Evolutionary conservation across 2,329 filamentous ascomycete species (phyloP).

Genomic region (Pyrenophora seminiperda): DNA sequence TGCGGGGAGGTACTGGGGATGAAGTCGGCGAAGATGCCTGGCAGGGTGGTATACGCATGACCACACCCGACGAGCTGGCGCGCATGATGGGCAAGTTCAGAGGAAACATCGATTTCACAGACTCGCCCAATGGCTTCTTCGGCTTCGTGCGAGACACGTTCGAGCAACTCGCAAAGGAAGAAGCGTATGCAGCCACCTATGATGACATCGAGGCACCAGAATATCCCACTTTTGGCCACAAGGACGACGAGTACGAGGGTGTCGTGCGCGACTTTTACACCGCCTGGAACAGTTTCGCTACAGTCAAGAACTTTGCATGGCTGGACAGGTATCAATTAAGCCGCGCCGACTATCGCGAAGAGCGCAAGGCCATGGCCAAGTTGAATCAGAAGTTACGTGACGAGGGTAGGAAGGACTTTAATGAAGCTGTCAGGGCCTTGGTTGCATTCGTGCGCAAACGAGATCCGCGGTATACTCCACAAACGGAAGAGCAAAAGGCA

Average conservation of each 20-base stretch:
- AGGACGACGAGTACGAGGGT: constrained; percentile 75
- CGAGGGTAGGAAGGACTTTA: constrained; percentile 84
- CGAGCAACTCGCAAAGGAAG: constrained; percentile 77
- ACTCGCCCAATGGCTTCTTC: constrained; percentile 83
- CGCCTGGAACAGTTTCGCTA: constrained; percentile 80
- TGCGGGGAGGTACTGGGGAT: constrained; percentile 67
- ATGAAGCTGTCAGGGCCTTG: constrained; percentile 85
- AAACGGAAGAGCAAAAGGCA: constrained; percentile 81
- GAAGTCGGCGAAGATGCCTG: constrained; percentile 57
- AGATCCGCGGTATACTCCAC: constrained; percentile 80
- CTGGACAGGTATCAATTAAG: constrained; percentile 81
- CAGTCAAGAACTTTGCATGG: constrained; percentile 86
- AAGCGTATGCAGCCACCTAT: constrained; percentile 74
- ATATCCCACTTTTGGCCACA: constrained; percentile 83
- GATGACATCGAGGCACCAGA: constrained; percentile 64
- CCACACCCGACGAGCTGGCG: constrained; percentile 79
- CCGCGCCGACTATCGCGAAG: constrained; percentile 83
- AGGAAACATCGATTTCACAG: constrained; percentile 76
- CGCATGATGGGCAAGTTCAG: constrained; percentile 80
- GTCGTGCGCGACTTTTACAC: constrained; percentile 81
- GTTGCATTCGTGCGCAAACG: constrained; percentile 89
- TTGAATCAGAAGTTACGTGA: constrained; percentile 87
- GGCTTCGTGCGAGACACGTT: constrained; percentile 78
- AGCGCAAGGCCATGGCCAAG: constrained; percentile 88
- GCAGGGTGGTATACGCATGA: constrained; percentile 73